Conservation (phyloP, 2,329 filamentous ascomycete species). For the Aspergillus sp. region DNA sequence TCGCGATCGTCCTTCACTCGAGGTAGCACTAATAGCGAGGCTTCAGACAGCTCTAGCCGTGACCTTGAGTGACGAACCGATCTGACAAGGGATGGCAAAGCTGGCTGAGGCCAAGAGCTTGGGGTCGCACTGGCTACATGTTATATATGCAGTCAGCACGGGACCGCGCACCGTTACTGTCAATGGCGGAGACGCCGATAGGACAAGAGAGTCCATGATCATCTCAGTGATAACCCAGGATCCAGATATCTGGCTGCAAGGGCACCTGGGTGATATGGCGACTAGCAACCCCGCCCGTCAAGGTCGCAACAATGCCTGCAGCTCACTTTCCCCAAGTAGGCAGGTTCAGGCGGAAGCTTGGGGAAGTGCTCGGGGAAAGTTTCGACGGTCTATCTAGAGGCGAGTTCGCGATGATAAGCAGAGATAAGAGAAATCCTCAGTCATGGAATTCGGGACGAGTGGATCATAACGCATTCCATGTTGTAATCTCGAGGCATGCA, state of each 20-base stretch:
- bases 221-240: slow-evolving; percentile 13
- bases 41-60: neutral
- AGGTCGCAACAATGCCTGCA: slow-evolving; percentile 21
- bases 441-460: neutral
- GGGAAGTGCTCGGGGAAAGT: slow-evolving; percentile 13
- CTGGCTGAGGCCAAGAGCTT: neutral
- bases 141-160: slow-evolving; percentile 16
- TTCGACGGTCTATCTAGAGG: slow-evolving; percentile 9
- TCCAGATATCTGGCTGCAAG: neutral
- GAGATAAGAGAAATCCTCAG: slow-evolving; percentile 16
- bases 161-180: slow-evolving; percentile 1
- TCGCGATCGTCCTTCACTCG: slow-evolving; percentile 4
- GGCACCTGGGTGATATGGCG: slow-evolving; percentile 2
- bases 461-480: neutral
- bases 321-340: slow-evolving; percentile 29
- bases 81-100: slow-evolving; percentile 1
- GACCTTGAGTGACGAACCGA: neutral
- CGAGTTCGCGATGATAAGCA: slow-evolving; percentile 13
- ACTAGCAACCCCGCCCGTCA: slow-evolving; percentile 13
- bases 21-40: neutral
- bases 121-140: slow-evolving; percentile 7
- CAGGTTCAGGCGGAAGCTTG: slow-evolving; percentile 31
- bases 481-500: neutral
- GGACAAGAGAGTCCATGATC: slow-evolving; percentile 3
- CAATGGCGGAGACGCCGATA: slow-evolving; percentile 10